A percentile compares a stretch with the other conserved stretches of the same genome.
Conservation (phyloP, 768 basidiomycete species). For the Russula dissimulans region DNA sequence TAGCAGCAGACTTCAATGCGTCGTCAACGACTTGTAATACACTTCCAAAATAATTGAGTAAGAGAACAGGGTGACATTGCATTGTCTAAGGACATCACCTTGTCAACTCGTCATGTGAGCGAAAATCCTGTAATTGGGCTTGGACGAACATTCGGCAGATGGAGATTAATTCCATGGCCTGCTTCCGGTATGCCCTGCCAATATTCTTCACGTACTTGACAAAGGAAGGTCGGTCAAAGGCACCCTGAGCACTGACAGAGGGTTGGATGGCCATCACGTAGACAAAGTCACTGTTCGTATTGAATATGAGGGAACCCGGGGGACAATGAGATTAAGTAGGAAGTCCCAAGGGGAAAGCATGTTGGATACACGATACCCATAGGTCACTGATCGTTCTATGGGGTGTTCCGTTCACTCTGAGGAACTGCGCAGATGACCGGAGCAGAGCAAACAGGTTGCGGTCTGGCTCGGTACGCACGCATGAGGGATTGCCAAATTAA, state of each 20-base stretch:
- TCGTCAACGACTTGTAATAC: background rate
- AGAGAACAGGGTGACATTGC: too few species aligned
- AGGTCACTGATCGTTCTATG: background rate
- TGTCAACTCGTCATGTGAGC: background rate
- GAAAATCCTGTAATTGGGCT: background rate
- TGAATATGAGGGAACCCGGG: background rate
- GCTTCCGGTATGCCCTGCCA: conserved; percentile 2
- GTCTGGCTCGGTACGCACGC: too few species aligned
- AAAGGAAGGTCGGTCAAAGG: conserved; percentile 4
- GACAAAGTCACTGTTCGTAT: background rate
- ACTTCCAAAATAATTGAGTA: background rate
- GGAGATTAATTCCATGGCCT: background rate
- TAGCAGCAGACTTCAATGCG: background rate
- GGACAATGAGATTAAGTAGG: background rate
- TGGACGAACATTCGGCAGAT: conserved; percentile 4
- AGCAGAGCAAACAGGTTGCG: background rate
- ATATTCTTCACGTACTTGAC: conserved; percentile 5
- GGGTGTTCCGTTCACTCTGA: background rate
- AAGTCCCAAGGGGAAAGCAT: background rate
- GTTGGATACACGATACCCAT: background rate
- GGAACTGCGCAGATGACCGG: background rate
- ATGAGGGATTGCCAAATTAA: too few species aligned
- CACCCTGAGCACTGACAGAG: background rate
- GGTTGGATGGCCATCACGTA: background rate
- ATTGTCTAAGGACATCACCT: background rate